A percentile compares a stretch with the other conserved stretches of the same genome.
These are phyloP conservation scores for Carex pumila DNA, from an alignment of 176 grass and related monocot genomes.

Conservation along the genomic window DNA sequence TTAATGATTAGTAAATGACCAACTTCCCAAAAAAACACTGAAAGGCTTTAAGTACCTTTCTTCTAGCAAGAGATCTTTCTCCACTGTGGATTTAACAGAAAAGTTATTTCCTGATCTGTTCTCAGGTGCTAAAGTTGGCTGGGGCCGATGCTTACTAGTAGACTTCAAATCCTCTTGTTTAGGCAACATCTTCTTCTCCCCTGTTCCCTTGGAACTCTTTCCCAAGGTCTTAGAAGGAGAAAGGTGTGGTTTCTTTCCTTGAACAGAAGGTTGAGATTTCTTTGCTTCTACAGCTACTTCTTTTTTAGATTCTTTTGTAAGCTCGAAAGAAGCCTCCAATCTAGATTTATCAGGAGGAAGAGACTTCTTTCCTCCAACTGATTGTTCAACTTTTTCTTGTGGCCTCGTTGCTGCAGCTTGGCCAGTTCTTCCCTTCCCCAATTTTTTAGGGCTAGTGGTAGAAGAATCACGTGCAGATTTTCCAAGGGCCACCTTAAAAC, in stretches of 20 bases:
- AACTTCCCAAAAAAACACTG: background rate
- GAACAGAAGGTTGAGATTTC: conserved; percentile 41
- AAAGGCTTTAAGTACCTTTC: conserved; percentile 47
- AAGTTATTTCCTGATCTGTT: conserved; percentile 33
- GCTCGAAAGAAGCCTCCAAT: conserved; percentile 8
- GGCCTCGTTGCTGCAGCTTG: background rate
- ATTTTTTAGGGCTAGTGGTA: conserved; percentile 43
- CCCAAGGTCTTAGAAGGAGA: conserved; percentile 51
- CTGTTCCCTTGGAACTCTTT: conserved; percentile 37
- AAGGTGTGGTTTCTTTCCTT: conserved; percentile 50
- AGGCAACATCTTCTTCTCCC: conserved; percentile 37
- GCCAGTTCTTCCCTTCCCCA: background rate
- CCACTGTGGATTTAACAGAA: conserved; percentile 31
- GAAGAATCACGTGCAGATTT: conserved; percentile 36
- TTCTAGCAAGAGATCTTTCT: conserved; percentile 40
- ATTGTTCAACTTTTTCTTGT: conserved; percentile 32
- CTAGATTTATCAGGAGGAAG: conserved; percentile 3
- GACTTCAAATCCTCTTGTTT: conserved; percentile 61
- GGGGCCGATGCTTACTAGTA: conserved; percentile 37
- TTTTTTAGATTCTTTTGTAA: conserved; percentile 32
- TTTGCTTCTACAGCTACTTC: conserved; percentile 42
- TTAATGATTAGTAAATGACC: background rate
- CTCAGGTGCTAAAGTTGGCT: conserved; percentile 25
- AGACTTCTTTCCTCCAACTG: conserved; percentile 24
- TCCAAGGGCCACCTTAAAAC: conserved; percentile 34